Base-by-base conservation (phyloP, 495 filamentous ascomycete species). In the Trichocladium antarcticum region DNA sequence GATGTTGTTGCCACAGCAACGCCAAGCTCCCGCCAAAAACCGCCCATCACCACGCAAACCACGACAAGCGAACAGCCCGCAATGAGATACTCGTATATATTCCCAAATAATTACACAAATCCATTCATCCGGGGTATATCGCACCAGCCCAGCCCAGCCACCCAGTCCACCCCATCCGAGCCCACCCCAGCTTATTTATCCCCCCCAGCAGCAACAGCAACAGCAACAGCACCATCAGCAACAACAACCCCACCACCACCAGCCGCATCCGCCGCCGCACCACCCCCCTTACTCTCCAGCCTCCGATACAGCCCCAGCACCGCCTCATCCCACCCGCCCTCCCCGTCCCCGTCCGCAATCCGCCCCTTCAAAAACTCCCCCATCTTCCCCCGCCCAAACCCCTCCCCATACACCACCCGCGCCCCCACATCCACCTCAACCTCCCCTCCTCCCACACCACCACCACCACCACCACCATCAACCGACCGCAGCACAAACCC, bases 351-450 rank as follows among this genome's bases (percentile, higher is more conserved):
- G 5, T 56, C 50, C 14, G 75, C 74, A 37, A 80, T 59, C 50
- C 66, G 72, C 27, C 60, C 64, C 21, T 62, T 53, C 37, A 84
- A 55, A 50, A 81, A 84, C 41, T 82, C 78, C 22, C 50, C 49
- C 70, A 87, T 79, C 57, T 81, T 83, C 17, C 65, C 71, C 58
- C 71, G 72, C 41, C 78, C 79, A 52, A 83, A 82, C 46, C 65
- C 66, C 58, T 85, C 81, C 1, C 83, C 83, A 62, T 87, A 87
- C 6, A 78, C 71, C 2, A 84, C 76, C 42, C 60, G 64, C 1
- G 73, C 81, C 29, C 61, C 65, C 1, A 70, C 69, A 20, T 48
- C 44, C 6, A 77, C 61, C 0, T 57, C 61, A n/a, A 78, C 68
- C n/a, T 66, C 68, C 31, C 81, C 42, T 20, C 72, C 68, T n/a